Evolutionary conservation across 345 rosid species (phyloP), one percentile per base, ranked within the genome.

Genomic region (Eucalyptus marginata): DNA sequence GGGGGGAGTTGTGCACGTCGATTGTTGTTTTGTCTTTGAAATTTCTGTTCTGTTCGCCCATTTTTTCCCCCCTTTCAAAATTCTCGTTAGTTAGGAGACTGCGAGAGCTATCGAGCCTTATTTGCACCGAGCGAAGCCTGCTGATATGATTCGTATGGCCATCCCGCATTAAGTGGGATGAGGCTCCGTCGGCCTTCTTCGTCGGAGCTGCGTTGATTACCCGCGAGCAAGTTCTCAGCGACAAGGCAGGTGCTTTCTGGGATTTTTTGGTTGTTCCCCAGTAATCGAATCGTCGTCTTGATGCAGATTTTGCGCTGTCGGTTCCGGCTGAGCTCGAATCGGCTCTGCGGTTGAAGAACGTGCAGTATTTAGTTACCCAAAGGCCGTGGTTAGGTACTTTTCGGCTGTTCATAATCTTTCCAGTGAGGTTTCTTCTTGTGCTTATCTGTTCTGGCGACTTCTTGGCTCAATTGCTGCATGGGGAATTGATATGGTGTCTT

Each of bases 321-420:
- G 93, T 94, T 91, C 97, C 96, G 8, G 93, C 95, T 40, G 99
- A 96, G 92, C 97, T 96, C 15, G 99, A 97, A 91, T 92, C 97
- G 58, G 98, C 96, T 87, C 90, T 96, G 93, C 96, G 93, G 89
- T 91, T 95, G 92, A 97, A 91, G 96, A 95, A 94, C 31, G 93
- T 94, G 17, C 96, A 91, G 89, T 95, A 93, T 93, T 93, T 94
- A 54, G 94, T 96, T 22, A 95, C 97, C 12, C 93, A 90, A 66
- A 95, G 99, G 88, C 99, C 99, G 36, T 97, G 99, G 99, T 97
- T 97, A 54, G 99, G 99, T 97, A 95, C 79, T 80, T 49, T 89
- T 88, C 64, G 4, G 33, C 54, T 51, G 85, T 64, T 90, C 87
- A 36, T 47, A 87, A 50, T 86, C 54, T 62, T 71, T 15, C 24